A percentile compares a stretch with the other conserved stretches of the same genome.
Conservation (phyloP, 805 yeast genomes). For the Myxozyma kluyveri region DNA sequence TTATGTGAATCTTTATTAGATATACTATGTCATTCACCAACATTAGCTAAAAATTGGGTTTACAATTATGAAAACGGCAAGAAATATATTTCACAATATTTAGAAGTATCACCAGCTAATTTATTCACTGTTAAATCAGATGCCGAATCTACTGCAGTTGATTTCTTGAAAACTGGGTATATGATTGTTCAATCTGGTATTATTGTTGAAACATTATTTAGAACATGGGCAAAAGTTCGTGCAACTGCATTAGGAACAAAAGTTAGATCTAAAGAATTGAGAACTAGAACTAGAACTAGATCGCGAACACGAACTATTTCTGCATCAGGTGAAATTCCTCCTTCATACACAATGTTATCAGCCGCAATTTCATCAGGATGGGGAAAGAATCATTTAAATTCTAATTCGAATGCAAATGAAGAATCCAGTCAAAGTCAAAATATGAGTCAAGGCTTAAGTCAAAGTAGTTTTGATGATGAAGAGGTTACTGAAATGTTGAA, state of each 20-base stretch:
- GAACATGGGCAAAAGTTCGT: constrained; percentile 20
- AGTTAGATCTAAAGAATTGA: background rate
- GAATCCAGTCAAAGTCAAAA: constrained; percentile 2
- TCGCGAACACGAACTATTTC: background rate
- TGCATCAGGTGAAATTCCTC: background rate
- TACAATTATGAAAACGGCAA: constrained; percentile 12
- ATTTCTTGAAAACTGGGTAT: background rate
- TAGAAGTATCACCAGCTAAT: constrained; percentile 8
- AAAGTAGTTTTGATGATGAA: too few relatives aligned
- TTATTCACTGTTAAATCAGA: background rate
- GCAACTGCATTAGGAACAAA: background rate
- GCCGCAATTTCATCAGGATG: too few relatives aligned
- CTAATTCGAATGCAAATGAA: too few relatives aligned
- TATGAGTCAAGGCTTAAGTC: too few relatives aligned
- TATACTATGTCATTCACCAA: background rate
- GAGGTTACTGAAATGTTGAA: too few relatives aligned
- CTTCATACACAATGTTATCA: background rate
- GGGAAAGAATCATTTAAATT: too few relatives aligned
- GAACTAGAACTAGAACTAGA: background rate
- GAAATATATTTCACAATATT: constrained; percentile 6
- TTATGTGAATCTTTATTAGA: constrained; percentile 14
- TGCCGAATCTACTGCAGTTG: background rate
- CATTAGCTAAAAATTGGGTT: constrained; percentile 14
- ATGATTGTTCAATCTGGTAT: constrained; percentile 8
- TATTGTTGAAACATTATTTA: constrained; percentile 10